Evolutionary conservation across 768 basidiomycete species (phyloP).

Genomic region (Leccinum incarnatum): DNA sequence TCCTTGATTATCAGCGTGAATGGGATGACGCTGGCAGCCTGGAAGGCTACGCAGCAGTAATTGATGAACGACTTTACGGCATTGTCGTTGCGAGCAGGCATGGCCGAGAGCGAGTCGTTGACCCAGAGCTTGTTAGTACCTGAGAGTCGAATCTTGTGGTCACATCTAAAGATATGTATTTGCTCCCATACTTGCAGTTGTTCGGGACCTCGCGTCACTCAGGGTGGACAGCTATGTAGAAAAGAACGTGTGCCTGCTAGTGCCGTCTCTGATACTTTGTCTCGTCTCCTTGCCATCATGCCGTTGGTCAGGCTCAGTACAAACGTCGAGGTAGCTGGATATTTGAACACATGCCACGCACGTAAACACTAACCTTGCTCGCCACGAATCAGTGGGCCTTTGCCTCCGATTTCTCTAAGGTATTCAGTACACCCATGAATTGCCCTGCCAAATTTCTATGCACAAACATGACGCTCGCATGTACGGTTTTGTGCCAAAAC

Average conservation of each 20-base stretch:
- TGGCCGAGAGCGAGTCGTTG: neutral
- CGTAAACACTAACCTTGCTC: neutral
- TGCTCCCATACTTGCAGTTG: neutral
- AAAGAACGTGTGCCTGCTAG: neutral
- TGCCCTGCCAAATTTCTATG: neutral
- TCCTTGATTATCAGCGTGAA: neutral
- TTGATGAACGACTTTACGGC: neutral
- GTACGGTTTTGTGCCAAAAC: conserved; percentile 49
- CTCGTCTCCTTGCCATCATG: conserved; percentile 22
- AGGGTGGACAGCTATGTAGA: neutral
- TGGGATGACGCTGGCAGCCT: conserved; percentile 3
- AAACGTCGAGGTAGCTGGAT: conserved; percentile 32
- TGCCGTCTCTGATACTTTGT: neutral
- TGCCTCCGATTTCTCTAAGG: conserved; percentile 56
- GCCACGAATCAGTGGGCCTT: conserved; percentile 25
- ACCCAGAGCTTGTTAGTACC: neutral
- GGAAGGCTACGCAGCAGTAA: neutral
- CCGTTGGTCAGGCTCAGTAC: conserved; percentile 39
- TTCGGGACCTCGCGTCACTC: neutral
- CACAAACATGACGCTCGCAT: neutral
- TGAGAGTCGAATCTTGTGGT: neutral
- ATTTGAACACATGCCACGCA: neutral
- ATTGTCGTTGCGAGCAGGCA: neutral
- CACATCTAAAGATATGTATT: neutral
- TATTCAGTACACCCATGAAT: conserved; percentile 16